Percentiles rank a stretch among this genome's conserved stretches.
Evolutionary conservation across 768 basidiomycete genomes (phyloP).

Genomic region (Termitomyces sp.): DNA sequence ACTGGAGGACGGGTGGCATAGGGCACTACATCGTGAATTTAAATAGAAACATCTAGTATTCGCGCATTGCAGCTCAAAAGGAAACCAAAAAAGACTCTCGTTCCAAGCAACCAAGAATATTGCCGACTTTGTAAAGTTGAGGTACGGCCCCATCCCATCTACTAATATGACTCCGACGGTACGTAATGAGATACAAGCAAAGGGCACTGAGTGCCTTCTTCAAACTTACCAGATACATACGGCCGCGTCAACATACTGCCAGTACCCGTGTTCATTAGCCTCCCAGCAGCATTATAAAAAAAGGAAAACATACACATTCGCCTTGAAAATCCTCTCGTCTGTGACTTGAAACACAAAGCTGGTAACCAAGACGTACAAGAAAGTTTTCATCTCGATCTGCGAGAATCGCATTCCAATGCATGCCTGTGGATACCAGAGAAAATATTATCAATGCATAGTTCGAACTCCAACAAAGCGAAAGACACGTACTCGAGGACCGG

Average conservation of each 20-base stretch:
- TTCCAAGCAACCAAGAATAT: too few species aligned
- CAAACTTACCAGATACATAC: constrained; percentile 48
- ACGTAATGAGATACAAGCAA: constrained; percentile 38
- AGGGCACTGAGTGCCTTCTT: constrained; percentile 60
- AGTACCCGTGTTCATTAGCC: not conserved
- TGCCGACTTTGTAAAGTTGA: not conserved
- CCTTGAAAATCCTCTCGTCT: constrained; percentile 46
- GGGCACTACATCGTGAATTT: too few species aligned
- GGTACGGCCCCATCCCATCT: not conserved
- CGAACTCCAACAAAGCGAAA: not conserved
- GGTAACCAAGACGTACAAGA: constrained; percentile 64
- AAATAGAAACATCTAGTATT: too few species aligned
- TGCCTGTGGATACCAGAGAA: constrained; percentile 38
- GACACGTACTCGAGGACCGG: constrained; percentile 72
- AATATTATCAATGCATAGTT: not conserved
- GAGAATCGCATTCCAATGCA: constrained; percentile 83
- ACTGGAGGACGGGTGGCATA: too few species aligned
- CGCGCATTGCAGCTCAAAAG: too few species aligned
- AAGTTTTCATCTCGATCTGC: constrained; percentile 77
- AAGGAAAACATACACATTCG: constrained; percentile 50
- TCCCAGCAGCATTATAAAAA: too few species aligned
- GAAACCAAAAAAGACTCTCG: too few species aligned
- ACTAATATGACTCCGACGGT: constrained; percentile 7
- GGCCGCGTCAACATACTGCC: constrained; percentile 61
- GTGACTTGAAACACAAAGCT: constrained; percentile 58